Base-by-base conservation (phyloP, 768 basidiomycete species). In the Xerocomellus amylosporus region DNA sequence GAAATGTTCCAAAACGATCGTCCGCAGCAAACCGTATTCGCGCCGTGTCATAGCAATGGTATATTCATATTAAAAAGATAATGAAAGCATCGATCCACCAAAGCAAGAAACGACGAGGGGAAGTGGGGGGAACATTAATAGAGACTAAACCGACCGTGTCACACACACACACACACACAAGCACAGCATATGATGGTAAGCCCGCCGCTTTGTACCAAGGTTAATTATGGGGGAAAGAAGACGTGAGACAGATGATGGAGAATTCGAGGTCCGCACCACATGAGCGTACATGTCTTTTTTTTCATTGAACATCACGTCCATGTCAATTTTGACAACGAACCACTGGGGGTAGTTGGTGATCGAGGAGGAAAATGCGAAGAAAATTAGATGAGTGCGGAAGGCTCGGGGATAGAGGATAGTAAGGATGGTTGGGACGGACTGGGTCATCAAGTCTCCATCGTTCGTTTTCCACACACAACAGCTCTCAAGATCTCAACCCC, bases 391-490 rank as follows among this genome's bases (percentile, higher is more conserved):
- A 66, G 70, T 66, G 53, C 55, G 48, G 38, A 56, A 60, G 49
- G 51, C 48, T 53, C 56, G 50, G 55, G 57, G 30, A 49, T 40
- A 53, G 53, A 65, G 60, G 58, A 66, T 53, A 68, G 58, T 54
- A 61, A 49, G 64, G 67, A 71, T 71, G 59, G 67, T 62, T 58
- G 64, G 70, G 70, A 71, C 70, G 71, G 70, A 71, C 70, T 71
- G 60, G 62, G 49, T 71, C 59, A 65, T 56, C 56, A 56, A 64
- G 71, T 69, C 70, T 67, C 71, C 67, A 60, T 59, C 65, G 50
- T 60, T 55, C 53, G 48, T 59, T 63, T 41, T 37, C 33, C 43
- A 49, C 17, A 33, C 34, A 36, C 37, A 15, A 41, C 36, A 13
- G 2, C 17, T 41, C 46, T 43, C 40, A n/a, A 13, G 2, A 17